Evolutionary conservation across 2,329 filamentous ascomycete species (phyloP).

Genomic region (Botrytis squamosa): DNA sequence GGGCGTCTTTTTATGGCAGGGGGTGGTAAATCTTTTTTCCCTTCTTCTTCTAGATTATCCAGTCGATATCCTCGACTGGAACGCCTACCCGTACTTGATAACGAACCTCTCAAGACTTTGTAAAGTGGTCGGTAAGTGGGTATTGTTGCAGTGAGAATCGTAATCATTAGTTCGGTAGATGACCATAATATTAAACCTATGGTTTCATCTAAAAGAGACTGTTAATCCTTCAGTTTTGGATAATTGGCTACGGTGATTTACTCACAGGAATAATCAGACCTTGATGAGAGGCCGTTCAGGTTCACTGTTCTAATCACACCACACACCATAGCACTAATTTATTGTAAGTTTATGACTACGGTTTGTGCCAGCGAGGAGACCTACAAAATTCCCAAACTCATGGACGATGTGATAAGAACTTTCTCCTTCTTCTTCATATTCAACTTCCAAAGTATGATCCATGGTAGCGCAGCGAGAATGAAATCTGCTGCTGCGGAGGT

Average conservation of each 20-base stretch:
- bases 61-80: not conserved
- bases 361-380: not conserved
- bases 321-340: not conserved
- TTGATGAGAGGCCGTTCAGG: not conserved
- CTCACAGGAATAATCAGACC: conserved; percentile 10
- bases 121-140: conserved; percentile 36
- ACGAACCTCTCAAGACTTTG: not conserved
- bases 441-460: conserved; percentile 41
- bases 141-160: conserved; percentile 39
- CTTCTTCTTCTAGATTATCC: not conserved
- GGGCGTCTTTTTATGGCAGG: not conserved
- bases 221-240: not conserved
- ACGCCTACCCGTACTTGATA: not conserved
- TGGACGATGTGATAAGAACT: conserved; percentile 40
- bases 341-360: not conserved
- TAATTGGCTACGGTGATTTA: not conserved
- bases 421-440: conserved; percentile 43
- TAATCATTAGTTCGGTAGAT: conserved; percentile 39
- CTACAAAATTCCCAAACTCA: conserved; percentile 38
- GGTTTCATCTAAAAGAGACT: conserved; percentile 28
- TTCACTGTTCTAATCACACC: not conserved
- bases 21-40: not conserved
- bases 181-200: conserved; percentile 48
- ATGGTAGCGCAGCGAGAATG: conserved; percentile 42
- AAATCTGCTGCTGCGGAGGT: conserved; percentile 35